phyloP scores from a whole-genome alignment of 352 stramenopile species.

The Pythium plurisporium region DNA sequence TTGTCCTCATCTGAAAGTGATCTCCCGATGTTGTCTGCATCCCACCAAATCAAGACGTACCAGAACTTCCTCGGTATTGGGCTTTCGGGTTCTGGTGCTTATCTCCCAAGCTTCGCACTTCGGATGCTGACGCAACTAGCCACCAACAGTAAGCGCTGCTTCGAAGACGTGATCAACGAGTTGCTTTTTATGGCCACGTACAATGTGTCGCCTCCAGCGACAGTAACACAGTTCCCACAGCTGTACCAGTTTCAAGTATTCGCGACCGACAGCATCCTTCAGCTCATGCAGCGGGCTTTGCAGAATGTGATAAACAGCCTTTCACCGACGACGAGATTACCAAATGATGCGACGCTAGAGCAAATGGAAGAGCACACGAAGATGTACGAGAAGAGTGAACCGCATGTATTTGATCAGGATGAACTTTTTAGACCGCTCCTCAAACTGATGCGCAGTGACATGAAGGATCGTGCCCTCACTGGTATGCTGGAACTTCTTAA shows the following conservation, averaged over 20 bases:
- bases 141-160: slow-evolving; percentile 63
- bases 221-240: slow-evolving; percentile 46
- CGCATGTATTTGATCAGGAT: slow-evolving; percentile 64
- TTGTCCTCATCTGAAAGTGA: slow-evolving; percentile 18
- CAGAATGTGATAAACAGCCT: slow-evolving; percentile 58
- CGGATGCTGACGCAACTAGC: slow-evolving; percentile 81
- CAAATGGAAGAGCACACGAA: slow-evolving; percentile 38
- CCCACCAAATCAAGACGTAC: slow-evolving; percentile 77
- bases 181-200: slow-evolving; percentile 72
- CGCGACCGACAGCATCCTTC: slow-evolving; percentile 73
- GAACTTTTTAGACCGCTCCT: slow-evolving; percentile 61
- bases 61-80: slow-evolving; percentile 74
- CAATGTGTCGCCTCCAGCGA: slow-evolving; percentile 32
- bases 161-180: slow-evolving; percentile 73
- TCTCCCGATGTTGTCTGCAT: slow-evolving; percentile 34
- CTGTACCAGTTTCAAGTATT: slow-evolving; percentile 70
- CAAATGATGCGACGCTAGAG: slow-evolving; percentile 40
- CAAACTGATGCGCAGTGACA: slow-evolving; percentile 59
- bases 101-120: slow-evolving; percentile 68
- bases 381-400: slow-evolving; percentile 23
- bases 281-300: slow-evolving; percentile 73
- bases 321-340: slow-evolving; percentile 38
- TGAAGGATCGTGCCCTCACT: slow-evolving; percentile 68
- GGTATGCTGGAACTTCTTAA: slow-evolving; percentile 80
- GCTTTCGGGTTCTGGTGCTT: slow-evolving; percentile 47